Conservation (phyloP, 1,139 yeast species). For the Pneumocystis jirovecii region DNA sequence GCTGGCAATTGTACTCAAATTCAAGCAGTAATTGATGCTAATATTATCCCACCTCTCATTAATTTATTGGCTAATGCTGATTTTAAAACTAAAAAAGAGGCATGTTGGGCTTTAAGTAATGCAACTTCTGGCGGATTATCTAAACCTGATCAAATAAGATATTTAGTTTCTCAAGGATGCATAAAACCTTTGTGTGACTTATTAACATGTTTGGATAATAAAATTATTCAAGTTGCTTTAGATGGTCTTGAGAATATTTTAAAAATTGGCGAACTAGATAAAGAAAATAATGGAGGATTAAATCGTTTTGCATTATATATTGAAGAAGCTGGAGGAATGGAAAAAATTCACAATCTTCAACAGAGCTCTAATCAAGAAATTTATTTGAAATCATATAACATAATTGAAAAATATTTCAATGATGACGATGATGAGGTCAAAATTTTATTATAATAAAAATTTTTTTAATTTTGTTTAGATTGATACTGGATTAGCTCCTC, state of each 20-base stretch:
- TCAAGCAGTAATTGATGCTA: constrained; percentile 90
- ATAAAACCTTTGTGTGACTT: constrained; percentile 94
- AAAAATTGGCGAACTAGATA: constrained; percentile 86
- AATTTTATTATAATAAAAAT: not conserved
- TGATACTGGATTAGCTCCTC: not conserved
- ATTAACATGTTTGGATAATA: constrained; percentile 72
- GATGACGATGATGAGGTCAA: constrained; percentile 56
- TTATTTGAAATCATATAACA: constrained; percentile 76
- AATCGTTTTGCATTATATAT: constrained; percentile 82
- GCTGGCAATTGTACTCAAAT: constrained; percentile 94
- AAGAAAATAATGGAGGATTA: constrained; percentile 54
- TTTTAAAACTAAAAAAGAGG: constrained; percentile 92
- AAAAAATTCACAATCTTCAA: constrained; percentile 88
- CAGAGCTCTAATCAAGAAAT: constrained; percentile 80
- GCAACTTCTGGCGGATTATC: constrained; percentile 92
- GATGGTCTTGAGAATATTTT: constrained; percentile 90
- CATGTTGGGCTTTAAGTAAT: constrained; percentile 98
- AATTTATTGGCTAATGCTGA: constrained; percentile 71
- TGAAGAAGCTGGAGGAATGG: constrained; percentile 98
- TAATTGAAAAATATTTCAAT: constrained; percentile 80
- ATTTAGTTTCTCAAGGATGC: constrained; percentile 87
- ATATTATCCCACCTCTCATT: constrained; percentile 83
- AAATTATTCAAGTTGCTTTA: constrained; percentile 83
- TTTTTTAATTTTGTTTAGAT: not conserved
- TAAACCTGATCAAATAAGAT: constrained; percentile 85